phyloP scores from a whole-genome alignment of 73 alveolate species.

The Effrenium voratum region DNA sequence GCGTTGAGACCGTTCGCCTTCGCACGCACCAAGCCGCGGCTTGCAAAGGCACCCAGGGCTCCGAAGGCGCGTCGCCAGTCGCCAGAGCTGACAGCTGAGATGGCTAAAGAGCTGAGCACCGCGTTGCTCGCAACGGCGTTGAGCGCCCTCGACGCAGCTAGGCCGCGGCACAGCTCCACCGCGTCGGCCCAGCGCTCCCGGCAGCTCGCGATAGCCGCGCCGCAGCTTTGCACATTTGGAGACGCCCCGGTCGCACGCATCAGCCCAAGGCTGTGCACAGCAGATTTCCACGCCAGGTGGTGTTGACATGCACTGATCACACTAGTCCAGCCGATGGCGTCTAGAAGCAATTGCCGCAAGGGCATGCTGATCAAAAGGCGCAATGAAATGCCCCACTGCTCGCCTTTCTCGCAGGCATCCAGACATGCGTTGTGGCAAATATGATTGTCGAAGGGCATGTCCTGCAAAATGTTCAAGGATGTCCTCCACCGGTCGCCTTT shows the following conservation, averaged over 20 bases:
- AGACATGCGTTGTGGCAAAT: slow-evolving; percentile 52
- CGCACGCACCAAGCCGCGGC: too few species aligned
- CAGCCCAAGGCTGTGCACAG: background rate
- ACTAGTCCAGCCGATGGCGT: slow-evolving; percentile 2
- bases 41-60: too few species aligned
- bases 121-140: slow-evolving; percentile 23
- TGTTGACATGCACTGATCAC: slow-evolving; percentile 28
- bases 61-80: too few species aligned
- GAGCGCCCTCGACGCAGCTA: too few species aligned
- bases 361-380: background rate
- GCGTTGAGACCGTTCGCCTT: background rate
- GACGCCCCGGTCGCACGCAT: background rate
- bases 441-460: background rate
- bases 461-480: background rate
- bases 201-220: background rate
- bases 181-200: slow-evolving; percentile 1
- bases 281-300: background rate
- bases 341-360: background rate
- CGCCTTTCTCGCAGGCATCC: slow-evolving; percentile 64
- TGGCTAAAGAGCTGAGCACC: too few species aligned
- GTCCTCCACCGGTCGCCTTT: background rate
- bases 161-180: background rate
- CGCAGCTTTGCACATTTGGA: slow-evolving; percentile 16
- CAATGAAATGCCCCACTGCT: slow-evolving; percentile 8
- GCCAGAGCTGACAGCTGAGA: too few species aligned